phyloP scores from a whole-genome alignment of 1,284 basidiomycete species.

The Puccinia triticina region DNA sequence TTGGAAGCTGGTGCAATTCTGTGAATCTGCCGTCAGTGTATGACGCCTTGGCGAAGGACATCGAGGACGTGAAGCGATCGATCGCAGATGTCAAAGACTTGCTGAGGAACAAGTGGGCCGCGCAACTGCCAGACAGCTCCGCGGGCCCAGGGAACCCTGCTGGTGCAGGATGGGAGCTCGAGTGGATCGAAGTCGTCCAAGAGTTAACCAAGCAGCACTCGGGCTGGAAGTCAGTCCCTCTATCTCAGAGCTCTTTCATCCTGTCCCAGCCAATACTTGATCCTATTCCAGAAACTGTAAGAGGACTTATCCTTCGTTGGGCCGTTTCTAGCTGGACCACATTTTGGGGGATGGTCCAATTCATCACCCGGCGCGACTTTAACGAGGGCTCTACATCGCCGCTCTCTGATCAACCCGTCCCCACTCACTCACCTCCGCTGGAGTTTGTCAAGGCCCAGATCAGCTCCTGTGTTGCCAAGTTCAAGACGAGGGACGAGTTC shows the following conservation, averaged over 20 bases:
- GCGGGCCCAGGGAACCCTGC: background rate
- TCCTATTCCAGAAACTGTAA: background rate
- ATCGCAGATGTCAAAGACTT: slow-evolving; percentile 64
- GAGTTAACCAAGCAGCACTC: slow-evolving; percentile 62
- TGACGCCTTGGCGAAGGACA: slow-evolving; percentile 60
- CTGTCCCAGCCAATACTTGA: background rate
- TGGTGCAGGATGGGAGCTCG: slow-evolving; percentile 60
- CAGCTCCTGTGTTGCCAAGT: slow-evolving; percentile 12
- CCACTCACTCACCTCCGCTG: background rate
- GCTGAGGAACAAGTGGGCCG: slow-evolving; percentile 56
- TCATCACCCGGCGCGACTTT: slow-evolving; percentile 23
- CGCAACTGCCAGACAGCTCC: background rate
- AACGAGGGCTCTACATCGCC: background rate
- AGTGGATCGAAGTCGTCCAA: slow-evolving; percentile 63
- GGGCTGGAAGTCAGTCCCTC: slow-evolving; percentile 61
- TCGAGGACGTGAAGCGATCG: slow-evolving; percentile 61
- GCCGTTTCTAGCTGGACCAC: slow-evolving; percentile 21
- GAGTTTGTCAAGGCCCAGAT: slow-evolving; percentile 28
- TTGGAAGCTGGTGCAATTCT: slow-evolving; percentile 64
- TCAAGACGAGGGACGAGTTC: slow-evolving; percentile 25
- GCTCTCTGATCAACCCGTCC: background rate
- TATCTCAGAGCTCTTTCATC: background rate
- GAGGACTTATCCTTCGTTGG: background rate
- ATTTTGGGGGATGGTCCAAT: slow-evolving; percentile 43
- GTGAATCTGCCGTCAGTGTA: slow-evolving; percentile 64